Conservation (phyloP, 2,329 filamentous ascomycete species). For the Cladobotryum protrusum region DNA sequence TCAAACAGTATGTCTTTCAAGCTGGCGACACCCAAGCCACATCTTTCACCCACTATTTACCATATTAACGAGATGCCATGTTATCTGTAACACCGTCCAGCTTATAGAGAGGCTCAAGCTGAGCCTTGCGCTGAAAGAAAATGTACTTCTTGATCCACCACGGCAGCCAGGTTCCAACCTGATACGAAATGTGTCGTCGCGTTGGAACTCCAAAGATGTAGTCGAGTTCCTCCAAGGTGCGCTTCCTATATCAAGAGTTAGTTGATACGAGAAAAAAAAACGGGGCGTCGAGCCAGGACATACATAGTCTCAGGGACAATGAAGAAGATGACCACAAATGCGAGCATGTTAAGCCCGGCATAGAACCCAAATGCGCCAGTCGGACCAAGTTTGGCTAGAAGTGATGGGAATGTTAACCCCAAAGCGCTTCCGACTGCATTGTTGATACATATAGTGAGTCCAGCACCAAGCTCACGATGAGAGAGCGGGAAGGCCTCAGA, state of each 20-base stretch:
- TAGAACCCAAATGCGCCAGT: conserved; percentile 55
- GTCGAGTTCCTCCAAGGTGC: conserved; percentile 35
- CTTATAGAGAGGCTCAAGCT: conserved; percentile 27
- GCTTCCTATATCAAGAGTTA: conserved; percentile 16
- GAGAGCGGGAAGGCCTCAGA: conserved; percentile 50
- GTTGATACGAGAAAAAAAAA: not conserved
- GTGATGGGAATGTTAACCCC: conserved; percentile 40
- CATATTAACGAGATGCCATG: not conserved
- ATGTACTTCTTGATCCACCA: conserved; percentile 27
- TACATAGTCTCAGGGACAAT: conserved; percentile 50
- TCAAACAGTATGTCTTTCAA: too few relatives aligned
- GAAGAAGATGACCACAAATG: conserved; percentile 58
- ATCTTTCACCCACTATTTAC: too few relatives aligned
- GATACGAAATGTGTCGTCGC: conserved; percentile 26
- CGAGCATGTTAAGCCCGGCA: conserved; percentile 51
- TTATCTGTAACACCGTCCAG: conserved; percentile 14
- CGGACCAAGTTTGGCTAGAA: conserved; percentile 31
- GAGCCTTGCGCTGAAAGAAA: conserved; percentile 20
- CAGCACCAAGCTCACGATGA: conserved; percentile 37
- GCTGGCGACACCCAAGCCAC: too few relatives aligned
- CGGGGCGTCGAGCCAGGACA: not conserved
- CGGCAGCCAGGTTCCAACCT: conserved; percentile 27
- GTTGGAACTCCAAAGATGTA: conserved; percentile 32
- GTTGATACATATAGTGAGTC: conserved; percentile 27
- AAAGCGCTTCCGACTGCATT: conserved; percentile 23